Percentiles rank a stretch among this genome's conserved stretches.
Evolutionary conservation across 2,329 filamentous ascomycete species (phyloP).

Genomic region (Cryphonectria carpinicola): DNA sequence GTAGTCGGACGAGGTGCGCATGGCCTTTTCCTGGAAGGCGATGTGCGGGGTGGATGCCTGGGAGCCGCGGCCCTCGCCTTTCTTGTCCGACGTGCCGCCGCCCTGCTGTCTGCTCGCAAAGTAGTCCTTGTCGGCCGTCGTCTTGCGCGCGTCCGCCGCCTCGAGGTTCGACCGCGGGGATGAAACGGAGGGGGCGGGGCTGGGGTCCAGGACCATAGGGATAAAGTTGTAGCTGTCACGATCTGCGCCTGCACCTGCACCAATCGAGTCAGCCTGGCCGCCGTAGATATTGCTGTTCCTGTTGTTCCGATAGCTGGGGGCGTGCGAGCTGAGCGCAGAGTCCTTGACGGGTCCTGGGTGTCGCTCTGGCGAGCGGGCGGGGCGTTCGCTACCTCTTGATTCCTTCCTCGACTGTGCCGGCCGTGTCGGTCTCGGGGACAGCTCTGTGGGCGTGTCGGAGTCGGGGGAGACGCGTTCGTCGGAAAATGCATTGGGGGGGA

Average conservation of each 20-base stretch:
- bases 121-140: slow-evolving; percentile 61
- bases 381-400: slow-evolving; percentile 56
- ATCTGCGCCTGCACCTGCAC: slow-evolving; percentile 34
- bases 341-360: slow-evolving; percentile 46
- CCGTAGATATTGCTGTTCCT: slow-evolving; percentile 70
- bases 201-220: slow-evolving; percentile 74
- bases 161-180: slow-evolving; percentile 61
- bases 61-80: slow-evolving; percentile 45
- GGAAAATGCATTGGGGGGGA: slow-evolving; percentile 66
- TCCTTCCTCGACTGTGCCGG: slow-evolving; percentile 55
- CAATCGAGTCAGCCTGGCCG: slow-evolving; percentile 41
- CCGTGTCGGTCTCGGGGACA: slow-evolving; percentile 64
- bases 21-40: slow-evolving; percentile 83
- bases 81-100: slow-evolving; percentile 46
- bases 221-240: slow-evolving; percentile 70
- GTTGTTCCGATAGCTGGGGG: slow-evolving; percentile 77
- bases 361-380: slow-evolving; percentile 60
- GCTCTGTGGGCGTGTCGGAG: slow-evolving; percentile 69
- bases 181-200: slow-evolving; percentile 55
- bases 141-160: slow-evolving; percentile 49
- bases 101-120: slow-evolving; percentile 49
- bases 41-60: slow-evolving; percentile 79
- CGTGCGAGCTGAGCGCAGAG: slow-evolving; percentile 71
- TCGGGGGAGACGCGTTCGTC: slow-evolving; percentile 62
- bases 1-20: slow-evolving; percentile 65